A percentile compares a stretch with the other conserved stretches of the same genome.
phyloP scores from a whole-genome alignment of 2,329 filamentous ascomycete genomes.

The Penicillium sp. region DNA sequence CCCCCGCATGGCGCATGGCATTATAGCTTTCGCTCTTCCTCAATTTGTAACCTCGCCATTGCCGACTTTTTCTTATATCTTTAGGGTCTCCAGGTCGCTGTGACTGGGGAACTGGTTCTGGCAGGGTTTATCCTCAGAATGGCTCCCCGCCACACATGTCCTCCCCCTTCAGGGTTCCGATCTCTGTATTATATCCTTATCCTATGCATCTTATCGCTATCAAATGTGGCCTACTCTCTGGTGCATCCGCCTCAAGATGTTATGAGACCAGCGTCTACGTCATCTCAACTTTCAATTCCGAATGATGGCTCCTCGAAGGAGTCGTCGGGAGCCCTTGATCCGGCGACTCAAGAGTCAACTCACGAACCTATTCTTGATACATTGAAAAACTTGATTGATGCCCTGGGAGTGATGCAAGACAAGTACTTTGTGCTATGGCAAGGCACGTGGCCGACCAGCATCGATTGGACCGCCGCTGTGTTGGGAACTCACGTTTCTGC shows the following conservation, averaged over 20 bases:
- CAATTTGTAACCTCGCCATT: background rate
- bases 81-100: constrained; percentile 10
- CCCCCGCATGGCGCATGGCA: constrained; percentile 12
- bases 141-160: constrained; percentile 11
- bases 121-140: constrained; percentile 17
- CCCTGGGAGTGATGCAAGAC: constrained; percentile 74
- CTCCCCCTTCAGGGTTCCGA: constrained; percentile 11
- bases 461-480: constrained; percentile 93
- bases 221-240: constrained; percentile 29
- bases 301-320: constrained; percentile 10
- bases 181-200: constrained; percentile 22
- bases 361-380: constrained; percentile 29
- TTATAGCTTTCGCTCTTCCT: background rate
- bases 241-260: constrained; percentile 31
- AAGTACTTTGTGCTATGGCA: constrained; percentile 75
- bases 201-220: constrained; percentile 25
- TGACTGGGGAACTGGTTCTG: constrained; percentile 7
- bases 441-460: constrained; percentile 80
- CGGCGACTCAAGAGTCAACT: constrained; percentile 2
- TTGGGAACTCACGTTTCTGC: constrained; percentile 77
- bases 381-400: constrained; percentile 54
- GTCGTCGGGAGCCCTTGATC: constrained; percentile 9
- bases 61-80: constrained; percentile 6
- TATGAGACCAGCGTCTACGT: constrained; percentile 14
- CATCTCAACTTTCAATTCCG: background rate